A percentile compares a stretch with the other conserved stretches of the same genome.
Evolutionary conservation across 176 grass and related monocot species (phyloP).

Genomic region (Cymbopogon citratus): DNA sequence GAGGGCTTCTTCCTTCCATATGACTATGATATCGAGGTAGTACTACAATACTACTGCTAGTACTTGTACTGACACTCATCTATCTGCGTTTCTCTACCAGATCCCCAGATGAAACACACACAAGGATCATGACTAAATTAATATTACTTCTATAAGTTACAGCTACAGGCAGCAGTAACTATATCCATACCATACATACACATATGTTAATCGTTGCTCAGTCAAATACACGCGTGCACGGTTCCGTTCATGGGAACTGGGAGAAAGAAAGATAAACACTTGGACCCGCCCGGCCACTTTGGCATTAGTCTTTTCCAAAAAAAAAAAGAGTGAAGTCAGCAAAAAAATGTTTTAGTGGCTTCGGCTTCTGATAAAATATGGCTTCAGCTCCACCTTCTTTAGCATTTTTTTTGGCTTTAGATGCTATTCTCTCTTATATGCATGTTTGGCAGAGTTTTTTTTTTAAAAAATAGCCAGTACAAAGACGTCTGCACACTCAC

Average conservation of each 20-base stretch:
- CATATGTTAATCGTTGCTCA: conserved; percentile 17
- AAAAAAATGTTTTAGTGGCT: no score
- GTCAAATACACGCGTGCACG: conserved; percentile 21
- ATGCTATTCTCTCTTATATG: no score
- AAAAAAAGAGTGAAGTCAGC: no score
- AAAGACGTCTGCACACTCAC: no score
- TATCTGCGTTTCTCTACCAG: neutral
- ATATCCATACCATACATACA: neutral
- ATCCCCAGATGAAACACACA: conserved; percentile 11
- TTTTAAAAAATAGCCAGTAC: no score
- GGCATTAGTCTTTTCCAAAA: no score
- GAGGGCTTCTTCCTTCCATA: neutral
- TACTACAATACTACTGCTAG: neutral
- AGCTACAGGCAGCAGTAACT: neutral
- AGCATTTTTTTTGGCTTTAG: no score
- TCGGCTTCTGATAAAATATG: no score
- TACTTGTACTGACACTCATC: neutral
- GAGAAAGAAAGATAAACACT: neutral
- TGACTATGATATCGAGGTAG: neutral
- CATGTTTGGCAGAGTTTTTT: no score
- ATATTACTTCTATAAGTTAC: neutral
- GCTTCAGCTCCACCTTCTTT: no score
- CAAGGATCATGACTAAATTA: neutral
- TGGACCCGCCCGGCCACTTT: no score
- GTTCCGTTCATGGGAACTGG: conserved; percentile 21